These are phyloP conservation scores for Botrytis squamosa DNA, from an alignment of 2,329 filamentous ascomycete genomes.

Conservation along the genomic window DNA sequence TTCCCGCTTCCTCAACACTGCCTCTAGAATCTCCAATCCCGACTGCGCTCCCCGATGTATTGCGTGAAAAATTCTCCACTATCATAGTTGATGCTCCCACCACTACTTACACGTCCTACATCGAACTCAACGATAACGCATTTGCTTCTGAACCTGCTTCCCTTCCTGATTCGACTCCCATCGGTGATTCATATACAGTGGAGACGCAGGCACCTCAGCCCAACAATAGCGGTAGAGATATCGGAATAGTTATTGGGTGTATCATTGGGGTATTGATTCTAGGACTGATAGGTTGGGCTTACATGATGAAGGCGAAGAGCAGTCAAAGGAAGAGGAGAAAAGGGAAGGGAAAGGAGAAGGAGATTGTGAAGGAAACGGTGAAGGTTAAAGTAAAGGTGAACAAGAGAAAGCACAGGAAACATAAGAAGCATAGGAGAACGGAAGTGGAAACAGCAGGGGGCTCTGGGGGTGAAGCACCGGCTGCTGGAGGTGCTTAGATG, in stretches of 20 bases:
- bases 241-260: slow-evolving; percentile 11
- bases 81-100: slow-evolving; percentile 3
- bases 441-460: not conserved
- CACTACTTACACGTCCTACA: slow-evolving; percentile 6
- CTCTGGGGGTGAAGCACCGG: not conserved
- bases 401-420: not conserved
- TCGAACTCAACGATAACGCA: slow-evolving; percentile 6
- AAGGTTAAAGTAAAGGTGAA: not conserved
- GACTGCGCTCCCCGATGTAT: not conserved
- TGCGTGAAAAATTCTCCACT: slow-evolving; percentile 3
- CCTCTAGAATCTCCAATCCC: not conserved
- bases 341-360: not conserved
- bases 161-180: not conserved
- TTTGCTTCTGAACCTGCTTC: not conserved
- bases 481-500: not conserved
- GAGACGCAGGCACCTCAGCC: not conserved
- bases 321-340: not conserved
- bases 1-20: not conserved
- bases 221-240: not conserved
- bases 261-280: slow-evolving; percentile 5
- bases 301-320: not conserved
- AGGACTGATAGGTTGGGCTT: not conserved
- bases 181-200: not conserved
- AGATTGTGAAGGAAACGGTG: not conserved
- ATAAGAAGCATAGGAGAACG: not conserved